Conservation (phyloP, 2,329 filamentous ascomycete species). For the Paecilomyces variotii region DNA sequence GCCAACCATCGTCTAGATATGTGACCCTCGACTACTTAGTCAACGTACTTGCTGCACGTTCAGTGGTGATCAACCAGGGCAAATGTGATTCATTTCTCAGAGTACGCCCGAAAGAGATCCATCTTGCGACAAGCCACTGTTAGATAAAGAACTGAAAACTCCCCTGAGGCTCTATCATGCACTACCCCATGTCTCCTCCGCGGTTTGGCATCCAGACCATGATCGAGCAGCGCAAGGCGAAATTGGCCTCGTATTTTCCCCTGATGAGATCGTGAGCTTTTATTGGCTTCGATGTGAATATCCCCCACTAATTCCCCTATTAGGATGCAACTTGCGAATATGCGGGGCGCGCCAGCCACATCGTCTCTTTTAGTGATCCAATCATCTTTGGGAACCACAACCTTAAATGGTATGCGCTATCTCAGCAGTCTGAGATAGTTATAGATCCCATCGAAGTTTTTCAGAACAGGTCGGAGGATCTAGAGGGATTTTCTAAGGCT, state of each 20-base stretch:
- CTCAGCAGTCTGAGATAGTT: not conserved
- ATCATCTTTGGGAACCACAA: not conserved
- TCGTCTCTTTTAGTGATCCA: not conserved
- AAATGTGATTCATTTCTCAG: not conserved
- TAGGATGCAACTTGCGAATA: slow-evolving; percentile 5
- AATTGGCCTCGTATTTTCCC: not conserved
- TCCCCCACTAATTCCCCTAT: not conserved
- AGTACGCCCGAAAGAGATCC: not conserved
- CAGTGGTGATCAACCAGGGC: not conserved
- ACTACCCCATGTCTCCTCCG: not conserved
- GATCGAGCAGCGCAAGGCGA: not conserved
- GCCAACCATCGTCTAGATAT: not conserved
- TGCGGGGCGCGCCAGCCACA: not conserved
- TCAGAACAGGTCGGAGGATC: not conserved
- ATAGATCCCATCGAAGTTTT: too few species aligned
- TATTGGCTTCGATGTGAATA: not conserved
- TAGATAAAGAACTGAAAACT: not conserved
- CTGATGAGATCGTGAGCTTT: not conserved
- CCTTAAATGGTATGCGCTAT: not conserved
- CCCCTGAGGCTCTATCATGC: not conserved
- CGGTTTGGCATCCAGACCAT: not conserved
- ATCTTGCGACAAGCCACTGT: not conserved
- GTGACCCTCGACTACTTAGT: too few species aligned
- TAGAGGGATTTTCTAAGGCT: not conserved
- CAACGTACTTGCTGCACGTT: too few species aligned